Evolutionary conservation across 164 flowering plant genomes (phyloP).

Genomic region (Annona squamosa): DNA sequence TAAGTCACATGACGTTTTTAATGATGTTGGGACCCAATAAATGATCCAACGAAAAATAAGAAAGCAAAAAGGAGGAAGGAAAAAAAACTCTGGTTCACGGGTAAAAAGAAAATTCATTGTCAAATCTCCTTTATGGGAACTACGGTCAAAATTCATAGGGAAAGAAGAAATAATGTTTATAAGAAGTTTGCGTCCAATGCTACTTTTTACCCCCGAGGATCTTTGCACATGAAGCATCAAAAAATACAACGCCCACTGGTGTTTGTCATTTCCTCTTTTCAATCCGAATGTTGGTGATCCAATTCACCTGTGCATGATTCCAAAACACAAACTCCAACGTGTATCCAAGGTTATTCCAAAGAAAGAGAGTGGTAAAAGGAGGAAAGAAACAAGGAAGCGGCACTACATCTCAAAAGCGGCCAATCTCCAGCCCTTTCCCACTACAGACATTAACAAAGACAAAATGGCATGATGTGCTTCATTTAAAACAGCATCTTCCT

Average conservation of each 20-base stretch:
- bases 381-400: neutral
- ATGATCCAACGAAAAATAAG: too few relatives aligned
- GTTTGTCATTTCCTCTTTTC: neutral
- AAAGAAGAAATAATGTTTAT: too few relatives aligned
- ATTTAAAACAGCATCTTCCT: neutral
- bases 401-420: neutral
- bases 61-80: too few relatives aligned
- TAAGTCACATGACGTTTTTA: too few relatives aligned
- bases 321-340: neutral
- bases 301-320: neutral
- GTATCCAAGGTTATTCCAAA: neutral
- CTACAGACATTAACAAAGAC: neutral
- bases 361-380: neutral
- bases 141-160: too few relatives aligned
- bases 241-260: neutral
- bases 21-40: too few relatives aligned
- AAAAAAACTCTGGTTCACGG: too few relatives aligned
- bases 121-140: too few relatives aligned
- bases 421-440: neutral
- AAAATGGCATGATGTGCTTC: neutral
- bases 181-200: too few relatives aligned
- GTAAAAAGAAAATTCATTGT: too few relatives aligned
- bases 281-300: neutral
- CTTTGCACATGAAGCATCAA: too few relatives aligned
- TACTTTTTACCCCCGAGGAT: too few relatives aligned